Evolutionary conservation across 2,329 filamentous ascomycete species (phyloP), one percentile per base, ranked within the genome.

Genomic region (Fusarium protoensiforme): DNA sequence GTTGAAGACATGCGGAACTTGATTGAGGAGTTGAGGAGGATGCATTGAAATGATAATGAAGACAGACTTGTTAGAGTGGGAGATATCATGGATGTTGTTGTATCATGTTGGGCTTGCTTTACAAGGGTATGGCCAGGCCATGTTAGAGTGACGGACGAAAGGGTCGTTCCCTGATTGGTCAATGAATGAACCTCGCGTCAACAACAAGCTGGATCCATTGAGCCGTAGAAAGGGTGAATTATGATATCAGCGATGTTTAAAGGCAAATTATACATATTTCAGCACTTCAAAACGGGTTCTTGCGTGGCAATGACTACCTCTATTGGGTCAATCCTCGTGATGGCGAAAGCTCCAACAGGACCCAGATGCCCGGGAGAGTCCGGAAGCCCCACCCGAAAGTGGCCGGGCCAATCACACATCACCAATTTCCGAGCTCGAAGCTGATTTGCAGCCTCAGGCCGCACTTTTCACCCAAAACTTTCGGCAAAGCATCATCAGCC

Each of bases 1-100:
- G 81, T 94, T 72, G 87, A 92, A 81, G 80, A 90, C 84, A 88
- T 92, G 83, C 85, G 91, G 57, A 88, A 88, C 60, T 77, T 91
- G 61, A 84, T 93, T 3, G 91, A 92, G 77, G 89, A 91, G 77
- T 79, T 93, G 67, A 89, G 88, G 80, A 84, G 89, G 69, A 83
- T 92, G 81, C 90, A 92, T 80, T 92, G 78, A 82, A 10, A 35
- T 43, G 22, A 31, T 63, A 27, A 46, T 38, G 18, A 33, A 18
- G 46, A 58, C 20, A 20, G 27, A 20, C 20, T 58, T 24, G 8
- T 59, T 27, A 67, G 27, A 31, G 5, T 46, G n/a, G 36, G 57
- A 8, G 18, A 46, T 29, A 16, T 27, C 11, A 22, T 18, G 29
- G 18, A 43, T 16, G 36, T 57, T 13, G 35, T 29, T 27, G 41